Evolutionary conservation across 1,284 basidiomycete genomes (phyloP).

Genomic region (Trichosporon sp.): DNA sequence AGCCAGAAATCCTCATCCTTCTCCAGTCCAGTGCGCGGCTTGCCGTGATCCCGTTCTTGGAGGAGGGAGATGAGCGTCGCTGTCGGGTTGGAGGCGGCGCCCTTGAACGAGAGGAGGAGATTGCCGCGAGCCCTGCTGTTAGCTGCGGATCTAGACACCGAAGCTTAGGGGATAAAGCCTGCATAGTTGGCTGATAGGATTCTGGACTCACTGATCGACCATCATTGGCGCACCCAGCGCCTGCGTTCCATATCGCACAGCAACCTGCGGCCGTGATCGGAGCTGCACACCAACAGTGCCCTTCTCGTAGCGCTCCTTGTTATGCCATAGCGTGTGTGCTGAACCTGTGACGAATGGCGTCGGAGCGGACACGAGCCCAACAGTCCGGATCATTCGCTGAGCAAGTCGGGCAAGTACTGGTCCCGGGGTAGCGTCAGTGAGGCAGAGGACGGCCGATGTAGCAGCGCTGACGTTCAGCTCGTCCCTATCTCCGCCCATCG

Average conservation of each 20-base stretch:
- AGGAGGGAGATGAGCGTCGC: slow-evolving; percentile 62
- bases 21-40: slow-evolving; percentile 35
- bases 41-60: slow-evolving; percentile 31
- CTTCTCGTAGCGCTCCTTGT: slow-evolving; percentile 55
- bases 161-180: background rate
- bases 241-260: slow-evolving; percentile 55
- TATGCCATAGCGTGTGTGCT: slow-evolving; percentile 67
- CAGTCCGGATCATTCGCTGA: slow-evolving; percentile 47
- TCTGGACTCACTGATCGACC: slow-evolving; percentile 58
- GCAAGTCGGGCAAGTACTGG: slow-evolving; percentile 20
- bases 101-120: slow-evolving; percentile 59
- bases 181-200: background rate
- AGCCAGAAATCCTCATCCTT: slow-evolving; percentile 70
- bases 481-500: background rate
- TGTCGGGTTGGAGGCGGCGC: slow-evolving; percentile 59
- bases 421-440: slow-evolving; percentile 34
- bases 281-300: slow-evolving; percentile 72
- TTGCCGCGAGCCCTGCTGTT: slow-evolving; percentile 58
- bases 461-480: background rate
- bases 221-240: slow-evolving; percentile 55
- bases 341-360: slow-evolving; percentile 81
- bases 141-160: background rate
- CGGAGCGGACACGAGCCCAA: slow-evolving; percentile 67
- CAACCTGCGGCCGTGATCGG: slow-evolving; percentile 32
- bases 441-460: slow-evolving; percentile 19